These are phyloP conservation scores for Aphanocladium album DNA, from an alignment of 2,329 filamentous ascomycete species.

Conservation along the genomic window DNA sequence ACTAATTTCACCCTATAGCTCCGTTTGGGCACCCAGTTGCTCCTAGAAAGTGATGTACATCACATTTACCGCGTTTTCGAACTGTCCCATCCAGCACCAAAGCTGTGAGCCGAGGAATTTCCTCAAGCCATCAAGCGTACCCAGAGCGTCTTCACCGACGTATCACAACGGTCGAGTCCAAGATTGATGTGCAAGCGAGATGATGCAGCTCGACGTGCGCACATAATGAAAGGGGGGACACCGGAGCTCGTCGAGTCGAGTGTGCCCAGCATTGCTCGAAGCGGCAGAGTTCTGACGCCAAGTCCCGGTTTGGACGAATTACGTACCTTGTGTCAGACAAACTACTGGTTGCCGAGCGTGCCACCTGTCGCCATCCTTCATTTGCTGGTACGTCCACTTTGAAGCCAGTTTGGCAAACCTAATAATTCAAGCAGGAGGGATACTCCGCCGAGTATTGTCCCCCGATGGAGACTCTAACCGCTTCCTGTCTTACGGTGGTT, in stretches of 20 bases:
- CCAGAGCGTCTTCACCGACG: background rate
- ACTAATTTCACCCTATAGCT: background rate
- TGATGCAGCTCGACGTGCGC: background rate
- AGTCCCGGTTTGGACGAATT: background rate
- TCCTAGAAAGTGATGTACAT: too few species aligned
- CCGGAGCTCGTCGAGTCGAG: background rate
- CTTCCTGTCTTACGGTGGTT: background rate
- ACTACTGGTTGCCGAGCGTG: background rate
- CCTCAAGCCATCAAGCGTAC: too few species aligned
- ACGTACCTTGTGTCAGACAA: background rate
- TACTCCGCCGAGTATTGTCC: background rate
- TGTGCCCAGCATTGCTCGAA: background rate
- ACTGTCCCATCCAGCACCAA: background rate
- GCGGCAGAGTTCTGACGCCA: background rate
- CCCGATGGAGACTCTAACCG: background rate
- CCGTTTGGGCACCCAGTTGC: background rate
- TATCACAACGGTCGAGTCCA: background rate
- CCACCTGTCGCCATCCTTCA: background rate
- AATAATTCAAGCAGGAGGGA: background rate
- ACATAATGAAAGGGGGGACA: background rate
- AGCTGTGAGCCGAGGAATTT: background rate
- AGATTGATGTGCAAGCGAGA: conserved; percentile 2
- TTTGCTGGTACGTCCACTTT: background rate
- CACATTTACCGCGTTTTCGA: background rate
- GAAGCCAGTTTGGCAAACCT: background rate